Percentiles rank a stretch among this genome's conserved stretches.
Conservation (phyloP, 2,329 filamentous ascomycete species). For the Rhynchosporium secalis region DNA sequence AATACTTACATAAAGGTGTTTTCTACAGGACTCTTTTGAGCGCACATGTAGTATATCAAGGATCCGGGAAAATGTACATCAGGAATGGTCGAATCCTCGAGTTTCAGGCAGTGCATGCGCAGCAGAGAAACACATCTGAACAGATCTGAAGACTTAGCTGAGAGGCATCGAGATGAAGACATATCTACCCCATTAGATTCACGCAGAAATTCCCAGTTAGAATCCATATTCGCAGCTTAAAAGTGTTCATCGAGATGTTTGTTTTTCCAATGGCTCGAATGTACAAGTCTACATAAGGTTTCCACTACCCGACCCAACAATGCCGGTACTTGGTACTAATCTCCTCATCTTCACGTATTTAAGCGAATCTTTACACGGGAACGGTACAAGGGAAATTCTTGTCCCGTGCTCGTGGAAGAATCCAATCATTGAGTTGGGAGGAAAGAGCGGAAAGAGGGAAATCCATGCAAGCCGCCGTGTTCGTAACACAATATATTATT, state of each 20-base stretch:
- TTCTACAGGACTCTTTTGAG: too few relatives aligned
- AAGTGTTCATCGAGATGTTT: background rate
- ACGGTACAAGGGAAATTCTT: background rate
- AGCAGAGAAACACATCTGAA: too few relatives aligned
- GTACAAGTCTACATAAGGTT: slow-evolving; percentile 9
- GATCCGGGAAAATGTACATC: too few relatives aligned
- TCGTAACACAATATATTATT: background rate
- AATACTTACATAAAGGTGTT: too few relatives aligned
- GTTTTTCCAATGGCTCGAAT: background rate
- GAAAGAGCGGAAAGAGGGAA: slow-evolving; percentile 1
- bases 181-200: background rate
- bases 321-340: slow-evolving; percentile 3
- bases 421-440: background rate
- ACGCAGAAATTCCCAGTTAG: background rate
- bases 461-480: background rate
- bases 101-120: too few relatives aligned
- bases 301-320: background rate
- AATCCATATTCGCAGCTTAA: background rate
- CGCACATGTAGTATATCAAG: too few relatives aligned
- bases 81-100: too few relatives aligned
- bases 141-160: too few relatives aligned
- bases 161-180: too few relatives aligned
- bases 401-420: background rate
- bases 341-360: background rate
- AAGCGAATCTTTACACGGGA: background rate